Conservation (phyloP, 2,329 filamentous ascomycete species). For the Westerdykella ornata region DNA sequence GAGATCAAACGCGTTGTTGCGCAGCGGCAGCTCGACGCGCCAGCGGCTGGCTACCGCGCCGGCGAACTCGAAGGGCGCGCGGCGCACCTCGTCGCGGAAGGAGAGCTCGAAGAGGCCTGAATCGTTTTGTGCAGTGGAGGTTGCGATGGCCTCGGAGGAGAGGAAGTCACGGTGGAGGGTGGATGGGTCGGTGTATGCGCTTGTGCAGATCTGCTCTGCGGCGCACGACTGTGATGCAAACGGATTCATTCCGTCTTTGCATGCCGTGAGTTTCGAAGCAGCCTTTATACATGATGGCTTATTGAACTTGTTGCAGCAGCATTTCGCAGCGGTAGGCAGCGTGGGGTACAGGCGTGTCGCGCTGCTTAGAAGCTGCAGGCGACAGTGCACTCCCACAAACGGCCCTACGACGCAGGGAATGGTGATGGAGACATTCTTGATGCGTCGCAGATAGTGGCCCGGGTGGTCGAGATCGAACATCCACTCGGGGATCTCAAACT, state of each 20-base stretch:
- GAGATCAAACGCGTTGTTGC: slow-evolving; percentile 30
- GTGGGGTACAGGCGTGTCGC: too few relatives aligned
- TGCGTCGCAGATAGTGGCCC: slow-evolving; percentile 37
- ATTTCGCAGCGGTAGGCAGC: too few relatives aligned
- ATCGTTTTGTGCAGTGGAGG: slow-evolving; percentile 23
- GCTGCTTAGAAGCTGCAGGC: slow-evolving; percentile 11
- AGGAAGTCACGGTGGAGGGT: slow-evolving; percentile 1
- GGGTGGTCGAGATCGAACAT: slow-evolving; percentile 39
- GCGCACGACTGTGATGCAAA: neutral
- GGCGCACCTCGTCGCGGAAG: slow-evolving; percentile 27
- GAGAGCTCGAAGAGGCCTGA: slow-evolving; percentile 32
- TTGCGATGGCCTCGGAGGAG: slow-evolving; percentile 20
- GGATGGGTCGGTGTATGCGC: neutral
- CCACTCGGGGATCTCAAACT: slow-evolving; percentile 28
- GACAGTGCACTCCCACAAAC: slow-evolving; percentile 22
- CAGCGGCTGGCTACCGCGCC: slow-evolving; percentile 33
- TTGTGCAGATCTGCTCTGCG: slow-evolving; percentile 3
- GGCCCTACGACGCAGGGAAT: slow-evolving; percentile 31
- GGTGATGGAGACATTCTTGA: slow-evolving; percentile 29
- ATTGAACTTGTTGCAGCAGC: too few relatives aligned
- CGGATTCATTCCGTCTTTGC: slow-evolving; percentile 6
- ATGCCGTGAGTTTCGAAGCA: slow-evolving; percentile 12
- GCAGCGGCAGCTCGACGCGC: slow-evolving; percentile 26
- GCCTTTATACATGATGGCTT: too few relatives aligned
- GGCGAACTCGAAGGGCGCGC: slow-evolving; percentile 37